Evolutionary conservation across 176 grass and related monocot species (phyloP), one percentile per base, ranked within the genome.

Genomic region (Carex cristatella): DNA sequence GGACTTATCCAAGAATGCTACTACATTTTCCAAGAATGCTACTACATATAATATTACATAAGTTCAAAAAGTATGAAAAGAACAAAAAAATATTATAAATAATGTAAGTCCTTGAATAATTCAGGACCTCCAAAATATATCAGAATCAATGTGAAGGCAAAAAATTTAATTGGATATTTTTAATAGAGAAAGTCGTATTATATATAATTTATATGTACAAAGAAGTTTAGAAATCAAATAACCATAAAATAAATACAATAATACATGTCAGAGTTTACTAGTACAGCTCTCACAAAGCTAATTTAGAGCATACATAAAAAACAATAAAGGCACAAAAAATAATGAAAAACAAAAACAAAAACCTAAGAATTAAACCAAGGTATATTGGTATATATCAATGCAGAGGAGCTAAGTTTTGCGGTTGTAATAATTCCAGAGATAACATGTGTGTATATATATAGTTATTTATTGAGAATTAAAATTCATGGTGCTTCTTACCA

Each of bases 401-500:
- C 51, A 30, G 27, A 77, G 49, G 19, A 9, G 12, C 4, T 54
- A 19, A 76, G 42, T 54, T 55, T 77, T 56, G 73, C 49, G 73
- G 73, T 27, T 57, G 27, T 28, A 78, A 56, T 78, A 33, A 58
- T 78, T 78, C 13, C 51, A 4, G 12, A 79, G 53, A 57, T 15
- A 31, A 23, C 28, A 46, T 49, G 0, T 0, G 5, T 40, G 0
- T 37, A 42, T 42, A 44, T 51, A 13, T 31, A 28, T 28, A 16
- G 0, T 15, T 55, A 68, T 79, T 57, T 12, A 58, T 35, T 58
- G 74, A 58, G 10, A 58, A 35, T 58, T 79, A 55, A 14, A 79
- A 79, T 56, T 1, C 57, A 13, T 16, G 49, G 51, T 67, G 49
- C 8, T 42, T 30, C 67, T 65, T 61, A 95, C 96, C 96, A 87